Evolutionary conservation across 1,284 basidiomycete genomes (phyloP), one percentile per base, ranked within the genome.

Genomic region (Ustilago cynodontis): DNA sequence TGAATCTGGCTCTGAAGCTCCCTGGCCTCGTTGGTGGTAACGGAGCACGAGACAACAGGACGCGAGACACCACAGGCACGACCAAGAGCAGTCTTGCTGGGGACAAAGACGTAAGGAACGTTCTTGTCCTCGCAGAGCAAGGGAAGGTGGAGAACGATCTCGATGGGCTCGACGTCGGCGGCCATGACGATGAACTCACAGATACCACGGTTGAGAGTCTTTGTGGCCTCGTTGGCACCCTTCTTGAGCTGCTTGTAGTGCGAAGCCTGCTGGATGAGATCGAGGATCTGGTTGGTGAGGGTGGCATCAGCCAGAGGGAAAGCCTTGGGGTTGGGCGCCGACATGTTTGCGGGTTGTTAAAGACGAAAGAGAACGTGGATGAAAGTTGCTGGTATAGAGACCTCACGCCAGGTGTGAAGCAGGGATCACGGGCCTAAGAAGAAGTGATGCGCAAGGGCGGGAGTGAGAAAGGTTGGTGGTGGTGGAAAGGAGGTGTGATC

Each of bases 71-170:
- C 94, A 87, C 96, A 99, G 45, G 96, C 96, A 65, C 96, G 91
- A 54, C 96, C 97, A 39, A 99, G 90, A 20, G 96, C 95, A 67
- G 94, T 94, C 88, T 97, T 97, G 65, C 92, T 93, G 43, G 94
- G 94, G 50, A 99, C 90, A 87, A 98, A 99, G 84, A 98, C 90
- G 88, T 98, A 98, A 14, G 93, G 93, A 53, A 98, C 95, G 88
- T 97, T 97, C 94, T 99, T 99, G 89, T 99, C 97, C 88, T 99
- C 97, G 87, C 97, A 99, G 49, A 99, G 90, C 61, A 99, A 89
- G 50, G 97, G 97, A 29, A 99, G 91, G 88, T 99, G 97, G 77
- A 99, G 91, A 56, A 99, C 89, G 86, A 99, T 99, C 87, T 99
- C 96, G 84, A 99, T 91, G 58, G 96, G 96, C 87, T 99, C 95